These are phyloP conservation scores for Huntiella savannae DNA, from an alignment of 2,329 filamentous ascomycete genomes.

Conservation along the genomic window DNA sequence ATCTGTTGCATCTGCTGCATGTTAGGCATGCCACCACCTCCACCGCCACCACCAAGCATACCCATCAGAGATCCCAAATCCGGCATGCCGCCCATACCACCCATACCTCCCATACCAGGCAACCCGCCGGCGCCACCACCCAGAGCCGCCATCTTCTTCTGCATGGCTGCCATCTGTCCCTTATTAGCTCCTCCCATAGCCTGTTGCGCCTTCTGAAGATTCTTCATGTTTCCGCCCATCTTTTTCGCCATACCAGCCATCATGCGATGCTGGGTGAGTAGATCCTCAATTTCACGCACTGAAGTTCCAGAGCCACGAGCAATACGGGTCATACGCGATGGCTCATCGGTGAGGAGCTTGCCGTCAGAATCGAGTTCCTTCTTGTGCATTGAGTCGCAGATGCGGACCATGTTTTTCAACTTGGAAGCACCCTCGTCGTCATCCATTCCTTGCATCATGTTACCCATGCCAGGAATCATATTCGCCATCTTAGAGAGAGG, in stretches of 20 bases:
- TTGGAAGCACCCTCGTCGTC: slow-evolving; percentile 90
- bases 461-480: slow-evolving; percentile 91
- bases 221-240: slow-evolving; percentile 94
- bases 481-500: slow-evolving; percentile 92
- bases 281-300: slow-evolving; percentile 82
- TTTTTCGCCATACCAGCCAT: slow-evolving; percentile 99
- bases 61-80: slow-evolving; percentile 80
- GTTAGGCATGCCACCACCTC: slow-evolving; percentile 44
- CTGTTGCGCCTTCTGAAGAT: slow-evolving; percentile 84
- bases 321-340: slow-evolving; percentile 78
- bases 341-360: slow-evolving; percentile 83
- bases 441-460: slow-evolving; percentile 89
- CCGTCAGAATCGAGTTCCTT: slow-evolving; percentile 92
- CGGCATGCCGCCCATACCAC: slow-evolving; percentile 40
- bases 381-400: slow-evolving; percentile 94
- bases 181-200: slow-evolving; percentile 84
- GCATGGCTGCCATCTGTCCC: slow-evolving; percentile 86
- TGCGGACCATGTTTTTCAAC: slow-evolving; percentile 95
- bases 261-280: slow-evolving; percentile 95
- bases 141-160: slow-evolving; percentile 95
- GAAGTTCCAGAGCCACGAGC: slow-evolving; percentile 78
- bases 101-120: slow-evolving; percentile 54
- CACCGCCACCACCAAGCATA: slow-evolving; percentile 60
- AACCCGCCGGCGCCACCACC: slow-evolving; percentile 43
- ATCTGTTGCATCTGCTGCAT: slow-evolving; percentile 69